Conservation (phyloP, 2,329 filamentous ascomycete genomes). For the Scytalidium sp. region DNA sequence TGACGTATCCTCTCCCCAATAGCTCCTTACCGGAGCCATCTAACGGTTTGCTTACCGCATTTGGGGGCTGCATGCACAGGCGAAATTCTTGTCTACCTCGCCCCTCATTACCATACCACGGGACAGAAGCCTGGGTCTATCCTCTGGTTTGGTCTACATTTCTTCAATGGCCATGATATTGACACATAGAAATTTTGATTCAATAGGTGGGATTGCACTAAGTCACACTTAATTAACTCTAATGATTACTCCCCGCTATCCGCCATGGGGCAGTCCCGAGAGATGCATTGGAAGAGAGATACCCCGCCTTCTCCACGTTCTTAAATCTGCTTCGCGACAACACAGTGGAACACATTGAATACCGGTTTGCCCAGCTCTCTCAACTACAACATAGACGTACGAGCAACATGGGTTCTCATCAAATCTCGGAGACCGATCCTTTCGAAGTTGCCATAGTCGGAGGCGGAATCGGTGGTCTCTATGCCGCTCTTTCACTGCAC, state of each 20-base stretch:
- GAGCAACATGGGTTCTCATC: neutral
- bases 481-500: conserved; percentile 31
- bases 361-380: neutral
- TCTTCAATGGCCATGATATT: neutral
- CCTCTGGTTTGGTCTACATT: too few relatives aligned
- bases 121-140: too few relatives aligned
- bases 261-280: neutral
- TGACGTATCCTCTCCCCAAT: too few relatives aligned
- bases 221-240: too few relatives aligned
- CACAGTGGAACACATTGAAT: neutral
- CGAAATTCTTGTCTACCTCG: too few relatives aligned
- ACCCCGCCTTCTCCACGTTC: neutral
- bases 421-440: neutral
- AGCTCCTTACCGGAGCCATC: too few relatives aligned
- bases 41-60: too few relatives aligned
- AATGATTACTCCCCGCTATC: neutral
- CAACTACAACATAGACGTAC: neutral
- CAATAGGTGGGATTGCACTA: neutral
- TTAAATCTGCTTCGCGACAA: neutral
- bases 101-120: too few relatives aligned
- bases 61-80: too few relatives aligned
- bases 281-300: neutral
- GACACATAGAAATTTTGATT: neutral
- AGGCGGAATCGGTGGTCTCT: conserved; percentile 36
- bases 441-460: conserved; percentile 30